These are phyloP conservation scores for Hirsutella minnesotensis DNA, from an alignment of 2,329 filamentous ascomycete genomes.

Conservation along the genomic window DNA sequence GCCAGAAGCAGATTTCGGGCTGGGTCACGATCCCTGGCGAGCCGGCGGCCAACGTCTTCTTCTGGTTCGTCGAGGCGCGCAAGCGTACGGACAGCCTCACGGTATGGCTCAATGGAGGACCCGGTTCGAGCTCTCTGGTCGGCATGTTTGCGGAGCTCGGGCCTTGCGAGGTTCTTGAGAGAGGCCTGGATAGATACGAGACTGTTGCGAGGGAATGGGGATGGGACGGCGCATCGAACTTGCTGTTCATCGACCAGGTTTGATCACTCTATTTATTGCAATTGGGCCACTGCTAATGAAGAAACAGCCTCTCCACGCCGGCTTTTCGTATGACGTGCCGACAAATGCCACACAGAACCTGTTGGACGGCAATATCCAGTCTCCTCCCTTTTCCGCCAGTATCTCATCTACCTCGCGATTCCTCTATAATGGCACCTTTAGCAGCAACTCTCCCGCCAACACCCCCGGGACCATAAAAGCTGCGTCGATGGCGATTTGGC, in stretches of 20 bases:
- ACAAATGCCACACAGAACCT: constrained; percentile 49
- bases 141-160: constrained; percentile 52
- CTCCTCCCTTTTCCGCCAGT: constrained; percentile 10
- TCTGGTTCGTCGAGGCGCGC: constrained; percentile 37
- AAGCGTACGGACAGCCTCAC: constrained; percentile 30
- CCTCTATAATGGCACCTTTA: constrained; percentile 54
- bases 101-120: constrained; percentile 58
- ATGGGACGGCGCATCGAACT: constrained; percentile 46
- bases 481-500: constrained; percentile 50
- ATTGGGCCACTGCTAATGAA: neutral
- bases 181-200: constrained; percentile 34
- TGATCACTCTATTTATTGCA: constrained; percentile 7
- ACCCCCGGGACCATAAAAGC: constrained; percentile 45
- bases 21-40: constrained; percentile 52
- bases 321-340: constrained; percentile 53
- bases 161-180: constrained; percentile 37
- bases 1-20: constrained; percentile 58
- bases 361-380: constrained; percentile 22
- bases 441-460: constrained; percentile 32
- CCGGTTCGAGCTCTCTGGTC: constrained; percentile 52
- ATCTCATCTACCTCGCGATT: constrained; percentile 15
- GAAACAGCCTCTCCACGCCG: constrained; percentile 55
- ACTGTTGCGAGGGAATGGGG: constrained; percentile 50
- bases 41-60: constrained; percentile 39
- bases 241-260: constrained; percentile 47